Evolutionary conservation across 129 eudicot species (phyloP).

Genomic region (Flaveria linearis): DNA sequence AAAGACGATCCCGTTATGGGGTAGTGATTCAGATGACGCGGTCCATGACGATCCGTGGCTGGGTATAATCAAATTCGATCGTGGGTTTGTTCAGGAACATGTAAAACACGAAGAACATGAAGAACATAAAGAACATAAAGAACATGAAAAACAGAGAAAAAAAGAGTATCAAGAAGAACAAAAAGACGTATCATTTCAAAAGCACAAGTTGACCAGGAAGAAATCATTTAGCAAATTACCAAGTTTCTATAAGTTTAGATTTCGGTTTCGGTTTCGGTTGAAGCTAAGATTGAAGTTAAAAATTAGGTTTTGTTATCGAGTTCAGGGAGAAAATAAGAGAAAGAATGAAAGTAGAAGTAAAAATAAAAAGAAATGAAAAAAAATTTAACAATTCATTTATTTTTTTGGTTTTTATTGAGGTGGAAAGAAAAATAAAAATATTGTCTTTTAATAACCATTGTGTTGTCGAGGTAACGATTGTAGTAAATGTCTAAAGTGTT

Average conservation of each 20-base stretch:
- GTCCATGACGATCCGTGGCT: slow-evolving; percentile 67
- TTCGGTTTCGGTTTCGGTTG: slow-evolving; percentile 22
- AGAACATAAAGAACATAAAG: slow-evolving; percentile 9
- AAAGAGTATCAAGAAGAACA: slow-evolving; percentile 11
- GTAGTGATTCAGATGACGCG: slow-evolving; percentile 65
- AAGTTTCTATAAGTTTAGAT: slow-evolving; percentile 47
- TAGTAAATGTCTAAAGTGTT: neutral
- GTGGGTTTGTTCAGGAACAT: neutral
- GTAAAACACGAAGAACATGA: slow-evolving; percentile 18
- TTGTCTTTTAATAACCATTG: neutral
- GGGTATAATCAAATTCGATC: slow-evolving; percentile 29
- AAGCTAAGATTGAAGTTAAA: slow-evolving; percentile 42
- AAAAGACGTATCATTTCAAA: slow-evolving; percentile 13
- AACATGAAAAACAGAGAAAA: slow-evolving; percentile 1
- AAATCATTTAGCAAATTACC: slow-evolving; percentile 61
- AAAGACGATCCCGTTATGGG: slow-evolving; percentile 71
- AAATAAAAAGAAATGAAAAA: neutral
- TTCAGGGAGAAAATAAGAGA: slow-evolving; percentile 7
- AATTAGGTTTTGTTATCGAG: slow-evolving; percentile 26
- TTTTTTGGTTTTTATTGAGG: neutral
- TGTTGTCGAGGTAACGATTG: neutral
- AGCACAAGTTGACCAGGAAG: slow-evolving; percentile 49
- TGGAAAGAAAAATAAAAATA: neutral
- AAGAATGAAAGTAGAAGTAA: neutral
- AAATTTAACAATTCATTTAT: neutral